Base-by-base conservation (phyloP, 2,329 filamentous ascomycete genomes). In the Alternaria brassicicola region DNA sequence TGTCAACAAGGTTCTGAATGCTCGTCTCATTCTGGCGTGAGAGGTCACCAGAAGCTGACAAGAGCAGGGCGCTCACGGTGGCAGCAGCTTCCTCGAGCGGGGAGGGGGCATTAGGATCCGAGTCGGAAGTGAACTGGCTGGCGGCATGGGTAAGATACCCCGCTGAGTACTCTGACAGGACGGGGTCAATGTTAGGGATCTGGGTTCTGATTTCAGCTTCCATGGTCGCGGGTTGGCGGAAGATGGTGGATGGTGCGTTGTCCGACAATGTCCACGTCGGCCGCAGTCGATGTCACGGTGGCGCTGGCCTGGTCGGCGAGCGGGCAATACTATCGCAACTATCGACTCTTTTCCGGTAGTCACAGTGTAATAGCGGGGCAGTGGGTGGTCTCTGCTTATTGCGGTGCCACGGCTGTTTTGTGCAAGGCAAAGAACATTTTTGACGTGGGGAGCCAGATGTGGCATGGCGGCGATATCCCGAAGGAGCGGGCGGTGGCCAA, bases 81-180 rank as follows among this genome's bases (percentile, higher is more conserved):
- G 87, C 84, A 46, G 93, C 92, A 48, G 95, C 95, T 76, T 98
- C 93, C 61, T 87, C 85, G 58, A 99, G 82, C 10, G 93, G 93
- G 4, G 91, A 92, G 55, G 85, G 81, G n/a, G 82, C 88, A 63
- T 86, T 83, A 36, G 86, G 74, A 64, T 96, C 92, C 51, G 81
- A 80, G 64, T 96, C 93, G 50, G 88, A 86, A 60, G 88, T 84
- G 83, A 91, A 96, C 50, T 90, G 84, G 65, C 89, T 93, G 46
- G 93, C 95, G 47, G 95, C 95, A 83, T 99, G 94, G 72, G 88
- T 93, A 69, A 99, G 84, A 76, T 98, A 99, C 57, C 95, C 95
- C 65, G 92, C 91, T 41, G 93, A 95, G 79, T 97, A 97, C 80
- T 96, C 91, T 47, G 92, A 93, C 67, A 97, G 83, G 63, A 96